These are phyloP conservation scores for Hymenoscyphus repandus DNA, from an alignment of 2,329 filamentous ascomycete genomes.

Conservation along the genomic window DNA sequence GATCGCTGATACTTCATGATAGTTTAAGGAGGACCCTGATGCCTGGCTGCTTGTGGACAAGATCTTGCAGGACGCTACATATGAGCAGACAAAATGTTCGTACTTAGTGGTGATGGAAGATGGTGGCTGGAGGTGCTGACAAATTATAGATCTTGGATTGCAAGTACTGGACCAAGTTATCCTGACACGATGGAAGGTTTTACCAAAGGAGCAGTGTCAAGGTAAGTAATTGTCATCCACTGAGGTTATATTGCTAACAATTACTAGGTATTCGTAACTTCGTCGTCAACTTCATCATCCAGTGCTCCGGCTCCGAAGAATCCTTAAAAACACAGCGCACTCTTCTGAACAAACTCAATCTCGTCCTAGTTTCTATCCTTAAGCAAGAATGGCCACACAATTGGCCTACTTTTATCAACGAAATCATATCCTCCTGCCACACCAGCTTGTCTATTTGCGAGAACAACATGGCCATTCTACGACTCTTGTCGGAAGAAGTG, in stretches of 20 bases:
- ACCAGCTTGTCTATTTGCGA: conserved; percentile 96
- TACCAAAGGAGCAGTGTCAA: conserved; percentile 93
- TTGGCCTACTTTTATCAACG: conserved; percentile 99
- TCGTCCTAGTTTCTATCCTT: conserved; percentile 92
- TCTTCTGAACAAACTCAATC: conserved; percentile 94
- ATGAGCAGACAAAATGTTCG: conserved; percentile 94
- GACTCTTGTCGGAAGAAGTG: conserved; percentile 92
- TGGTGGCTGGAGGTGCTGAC: conserved; percentile 14
- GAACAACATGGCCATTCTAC: conserved; percentile 99
- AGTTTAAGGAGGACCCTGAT: conserved; percentile 99
- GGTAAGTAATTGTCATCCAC: conserved; percentile 44
- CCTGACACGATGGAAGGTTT: conserved; percentile 97
- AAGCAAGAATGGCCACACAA: conserved; percentile 99
- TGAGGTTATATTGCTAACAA: background rate
- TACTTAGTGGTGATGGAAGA: conserved; percentile 17
- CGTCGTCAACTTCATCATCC: conserved; percentile 96
- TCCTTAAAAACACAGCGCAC: conserved; percentile 78
- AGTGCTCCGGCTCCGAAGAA: conserved; percentile 86
- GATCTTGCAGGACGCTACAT: conserved; percentile 87
- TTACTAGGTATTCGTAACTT: conserved; percentile 90
- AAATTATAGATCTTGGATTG: conserved; percentile 70
- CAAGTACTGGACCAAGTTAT: conserved; percentile 98
- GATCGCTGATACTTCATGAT: conserved; percentile 22
- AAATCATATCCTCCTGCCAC: conserved; percentile 95
- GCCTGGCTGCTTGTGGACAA: conserved; percentile 97